Evolutionary conservation across 257 asterid species (phyloP), one percentile per base, ranked within the genome.

Genomic region (Henckelia pumila): DNA sequence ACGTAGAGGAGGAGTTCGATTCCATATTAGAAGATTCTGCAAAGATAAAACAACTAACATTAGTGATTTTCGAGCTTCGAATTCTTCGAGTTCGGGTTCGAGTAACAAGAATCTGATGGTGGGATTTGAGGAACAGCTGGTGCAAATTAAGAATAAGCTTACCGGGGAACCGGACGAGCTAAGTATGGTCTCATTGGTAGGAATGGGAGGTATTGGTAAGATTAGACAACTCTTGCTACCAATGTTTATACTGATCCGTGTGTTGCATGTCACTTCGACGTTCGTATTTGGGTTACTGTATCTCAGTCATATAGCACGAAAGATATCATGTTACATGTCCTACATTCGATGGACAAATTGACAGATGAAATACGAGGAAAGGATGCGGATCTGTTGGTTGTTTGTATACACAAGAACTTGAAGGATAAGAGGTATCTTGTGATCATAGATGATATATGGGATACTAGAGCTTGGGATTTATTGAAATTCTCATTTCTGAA

Each of bases 161-260:
- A 9, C 2, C 1, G n/a, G 9, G 8, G 17, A 1, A 8, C 22
- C 59, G 13, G 3, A 13, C 40, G 4, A 52, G 1, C 56, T 37
- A 20, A 8, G 55, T 23, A 20, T 50, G 1, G 14, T 75, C 16
- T 21, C 76, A 2, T 64, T 75, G 20, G 61, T 59, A n/a, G 79
- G 76, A 17, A 75, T 70, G 73, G 79, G 79, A 1, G 75, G 79
- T 14, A 75, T 69, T 21, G 79, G 79, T 8, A 75, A 75, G 49
- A 70, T 8, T 69, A 75, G 49, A 70, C 79, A 3, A 75, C 75
- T 4, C 64, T 75, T 10, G 75, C 79, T n/a, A 64, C 6, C 6
- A 5, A n/a, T 6, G 68, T 69, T 32, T 40, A 58, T 17, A 22
- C 22, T 7, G 70, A 65, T 28, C 20, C 20, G 19, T 20, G 6